Evolutionary conservation across 2,329 filamentous ascomycete genomes (phyloP).

Genomic region (Penicillium sumatraense): DNA sequence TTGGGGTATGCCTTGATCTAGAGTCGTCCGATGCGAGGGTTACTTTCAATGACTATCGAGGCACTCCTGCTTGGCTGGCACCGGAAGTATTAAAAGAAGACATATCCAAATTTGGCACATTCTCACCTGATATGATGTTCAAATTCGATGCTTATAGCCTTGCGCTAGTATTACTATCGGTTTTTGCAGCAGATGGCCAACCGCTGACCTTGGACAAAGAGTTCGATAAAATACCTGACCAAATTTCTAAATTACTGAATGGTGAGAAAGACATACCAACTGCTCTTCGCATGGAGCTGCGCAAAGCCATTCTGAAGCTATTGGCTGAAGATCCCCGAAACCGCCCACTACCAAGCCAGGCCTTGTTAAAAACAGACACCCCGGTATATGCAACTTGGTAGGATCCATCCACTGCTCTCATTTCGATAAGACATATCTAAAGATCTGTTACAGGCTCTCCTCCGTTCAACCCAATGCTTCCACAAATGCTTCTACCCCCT

Average conservation of each 20-base stretch:
- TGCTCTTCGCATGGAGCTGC: constrained; percentile 21
- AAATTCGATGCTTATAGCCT: constrained; percentile 34
- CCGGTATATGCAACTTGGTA: constrained; percentile 30
- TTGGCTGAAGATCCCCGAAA: constrained; percentile 29
- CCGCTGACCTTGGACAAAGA: constrained; percentile 13
- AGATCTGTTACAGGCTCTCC: constrained; percentile 20
- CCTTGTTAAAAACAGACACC: constrained; percentile 24
- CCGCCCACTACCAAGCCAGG: constrained; percentile 22
- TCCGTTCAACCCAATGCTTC: constrained; percentile 17
- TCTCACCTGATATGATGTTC: constrained; percentile 31
- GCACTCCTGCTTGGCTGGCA: constrained; percentile 29
- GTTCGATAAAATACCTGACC: constrained; percentile 14
- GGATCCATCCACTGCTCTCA: neutral
- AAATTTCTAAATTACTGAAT: constrained; percentile 18
- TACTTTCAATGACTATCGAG: constrained; percentile 29
- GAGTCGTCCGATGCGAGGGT: constrained; percentile 24
- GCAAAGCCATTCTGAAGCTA: constrained; percentile 21
- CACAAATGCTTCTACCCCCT: constrained; percentile 9
- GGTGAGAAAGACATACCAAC: constrained; percentile 21
- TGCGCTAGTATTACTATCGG: constrained; percentile 28
- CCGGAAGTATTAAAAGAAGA: constrained; percentile 23
- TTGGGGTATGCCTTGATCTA: constrained; percentile 34
- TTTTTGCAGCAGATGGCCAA: constrained; percentile 25
- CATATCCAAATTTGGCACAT: constrained; percentile 15
- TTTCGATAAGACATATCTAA: neutral